Evolutionary conservation across 257 asterid genomes (phyloP).

Genomic region (Anisodus acutangulus): DNA sequence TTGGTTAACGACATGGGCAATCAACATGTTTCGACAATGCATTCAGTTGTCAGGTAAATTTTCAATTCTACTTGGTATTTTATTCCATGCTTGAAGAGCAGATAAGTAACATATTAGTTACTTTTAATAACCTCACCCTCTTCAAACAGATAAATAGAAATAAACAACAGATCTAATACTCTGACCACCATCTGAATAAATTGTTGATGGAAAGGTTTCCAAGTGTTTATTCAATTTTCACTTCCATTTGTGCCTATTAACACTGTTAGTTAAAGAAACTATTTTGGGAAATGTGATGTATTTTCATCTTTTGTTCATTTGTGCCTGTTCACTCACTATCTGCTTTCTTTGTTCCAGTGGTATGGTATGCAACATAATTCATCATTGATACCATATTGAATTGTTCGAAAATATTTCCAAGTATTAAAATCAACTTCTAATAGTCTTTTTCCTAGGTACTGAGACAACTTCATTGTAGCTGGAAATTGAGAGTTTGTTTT

Average conservation of each 20-base stretch:
- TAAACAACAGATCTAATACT: not conserved
- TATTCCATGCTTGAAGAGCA: conserved; percentile 4
- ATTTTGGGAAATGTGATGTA: not conserved
- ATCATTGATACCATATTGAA: not conserved
- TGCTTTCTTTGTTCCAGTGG: not conserved
- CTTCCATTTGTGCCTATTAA: not conserved
- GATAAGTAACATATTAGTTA: not conserved
- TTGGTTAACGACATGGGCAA: conserved; percentile 59
- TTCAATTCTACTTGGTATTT: conserved; percentile 23
- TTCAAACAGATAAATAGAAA: not conserved
- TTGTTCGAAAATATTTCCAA: not conserved
- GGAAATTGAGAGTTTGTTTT: not conserved
- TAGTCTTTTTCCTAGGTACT: not conserved
- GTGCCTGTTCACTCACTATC: not conserved
- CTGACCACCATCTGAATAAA: not conserved
- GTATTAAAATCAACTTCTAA: not conserved
- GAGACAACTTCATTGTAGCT: conserved; percentile 5
- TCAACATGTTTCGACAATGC: conserved; percentile 52
- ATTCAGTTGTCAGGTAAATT: conserved; percentile 60
- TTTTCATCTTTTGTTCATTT: not conserved
- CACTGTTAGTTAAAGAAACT: not conserved
- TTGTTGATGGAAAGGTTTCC: conserved; percentile 9
- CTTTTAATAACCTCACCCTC: not conserved
- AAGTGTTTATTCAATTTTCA: not conserved
- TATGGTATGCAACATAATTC: not conserved